phyloP scores from a whole-genome alignment of 257 asterid genomes.

The Catharanthus roseus region DNA sequence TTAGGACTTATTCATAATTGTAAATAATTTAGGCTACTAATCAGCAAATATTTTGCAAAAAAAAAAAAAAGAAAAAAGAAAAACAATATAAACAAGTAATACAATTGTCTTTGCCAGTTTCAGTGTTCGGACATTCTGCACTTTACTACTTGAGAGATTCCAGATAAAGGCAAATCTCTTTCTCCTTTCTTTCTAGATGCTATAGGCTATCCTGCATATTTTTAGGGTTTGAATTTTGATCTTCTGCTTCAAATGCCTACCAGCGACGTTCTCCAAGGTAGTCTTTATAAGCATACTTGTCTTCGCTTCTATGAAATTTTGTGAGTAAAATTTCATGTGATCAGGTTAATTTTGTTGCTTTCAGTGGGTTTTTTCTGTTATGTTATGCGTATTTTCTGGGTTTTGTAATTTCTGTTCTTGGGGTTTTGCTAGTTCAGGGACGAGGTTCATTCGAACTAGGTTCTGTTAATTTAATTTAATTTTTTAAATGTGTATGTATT shows the following conservation, averaged over 20 bases:
- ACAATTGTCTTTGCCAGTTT: no score
- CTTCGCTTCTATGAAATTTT: neutral
- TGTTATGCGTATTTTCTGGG: neutral
- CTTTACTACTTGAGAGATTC: neutral
- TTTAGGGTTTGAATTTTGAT: neutral
- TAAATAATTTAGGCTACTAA: no score
- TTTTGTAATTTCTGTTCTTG: neutral
- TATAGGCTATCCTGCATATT: no score
- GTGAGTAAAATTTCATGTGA: neutral
- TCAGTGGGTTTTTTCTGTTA: neutral
- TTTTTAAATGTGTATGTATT: neutral
- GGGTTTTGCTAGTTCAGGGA: neutral
- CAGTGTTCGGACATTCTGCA: neutral
- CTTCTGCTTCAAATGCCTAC: slow-evolving; percentile 4
- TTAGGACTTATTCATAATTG: no score
- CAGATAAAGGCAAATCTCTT: neutral
- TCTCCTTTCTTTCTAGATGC: neutral
- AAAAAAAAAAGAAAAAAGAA: no score
- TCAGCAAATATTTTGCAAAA: no score
- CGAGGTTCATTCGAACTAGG: neutral
- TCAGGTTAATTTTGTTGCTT: neutral
- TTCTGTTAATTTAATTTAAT: no score
- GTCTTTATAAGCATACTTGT: neutral
- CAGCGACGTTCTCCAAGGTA: slow-evolving; percentile 6
- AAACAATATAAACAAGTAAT: no score